These are phyloP conservation scores for Saturnispora dispora DNA, from an alignment of 805 yeast species.

Conservation along the genomic window DNA sequence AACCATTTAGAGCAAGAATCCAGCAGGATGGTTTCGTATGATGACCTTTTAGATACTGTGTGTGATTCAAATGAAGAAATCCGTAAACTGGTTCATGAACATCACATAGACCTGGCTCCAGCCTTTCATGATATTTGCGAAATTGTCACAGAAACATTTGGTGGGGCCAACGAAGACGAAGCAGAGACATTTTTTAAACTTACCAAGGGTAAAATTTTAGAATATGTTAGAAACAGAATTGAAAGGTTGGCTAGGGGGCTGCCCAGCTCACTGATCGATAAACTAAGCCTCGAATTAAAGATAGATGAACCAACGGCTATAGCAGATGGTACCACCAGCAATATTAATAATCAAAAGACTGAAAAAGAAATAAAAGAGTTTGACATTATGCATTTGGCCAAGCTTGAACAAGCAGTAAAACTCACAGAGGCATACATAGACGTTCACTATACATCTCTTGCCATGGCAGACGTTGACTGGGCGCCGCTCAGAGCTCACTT, in stretches of 20 bases:
- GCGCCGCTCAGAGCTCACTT: neutral
- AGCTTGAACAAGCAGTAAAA: neutral
- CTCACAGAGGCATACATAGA: neutral
- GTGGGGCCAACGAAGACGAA: conserved; percentile 25
- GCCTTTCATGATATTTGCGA: conserved; percentile 29
- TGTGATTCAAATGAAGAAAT: conserved; percentile 1
- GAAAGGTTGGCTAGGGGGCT: conserved; percentile 28
- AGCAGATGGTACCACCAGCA: neutral
- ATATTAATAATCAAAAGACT: neutral
- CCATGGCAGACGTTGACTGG: neutral
- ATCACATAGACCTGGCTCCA: neutral
- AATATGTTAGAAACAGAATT: conserved; percentile 33
- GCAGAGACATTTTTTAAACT: conserved; percentile 39
- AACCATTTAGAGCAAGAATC: conserved; percentile 1
- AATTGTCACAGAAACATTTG: conserved; percentile 33
- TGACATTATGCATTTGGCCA: neutral
- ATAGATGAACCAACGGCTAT: neutral
- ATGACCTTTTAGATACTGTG: conserved; percentile 32
- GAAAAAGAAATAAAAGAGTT: neutral
- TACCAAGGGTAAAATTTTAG: conserved; percentile 30
- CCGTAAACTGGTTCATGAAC: neutral
- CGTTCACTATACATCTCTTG: neutral
- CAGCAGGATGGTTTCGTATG: conserved; percentile 30
- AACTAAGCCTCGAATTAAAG: conserved; percentile 6
- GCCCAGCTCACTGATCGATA: conserved; percentile 26